A percentile compares a stretch with the other conserved stretches of the same genome.
Evolutionary conservation across 176 grass and related monocot species (phyloP).

Genomic region (Cocos nucifera): DNA sequence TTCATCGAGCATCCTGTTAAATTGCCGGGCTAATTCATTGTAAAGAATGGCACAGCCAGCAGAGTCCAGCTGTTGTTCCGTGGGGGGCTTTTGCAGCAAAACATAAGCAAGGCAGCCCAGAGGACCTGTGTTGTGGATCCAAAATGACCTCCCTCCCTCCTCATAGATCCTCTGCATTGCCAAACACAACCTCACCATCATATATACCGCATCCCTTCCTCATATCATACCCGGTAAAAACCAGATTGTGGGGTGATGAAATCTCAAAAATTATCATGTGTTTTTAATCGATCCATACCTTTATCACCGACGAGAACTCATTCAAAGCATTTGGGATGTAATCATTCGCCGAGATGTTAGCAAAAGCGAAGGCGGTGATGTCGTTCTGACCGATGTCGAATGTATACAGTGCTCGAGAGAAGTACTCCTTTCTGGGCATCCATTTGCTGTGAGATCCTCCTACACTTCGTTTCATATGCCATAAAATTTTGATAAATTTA

Average conservation of each 20-base stretch:
- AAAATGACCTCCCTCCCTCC: conserved; percentile 27
- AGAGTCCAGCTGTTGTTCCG: background rate
- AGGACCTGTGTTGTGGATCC: conserved; percentile 25
- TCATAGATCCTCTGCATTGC: conserved; percentile 9
- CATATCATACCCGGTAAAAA: too few species aligned
- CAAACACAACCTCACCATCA: too few species aligned
- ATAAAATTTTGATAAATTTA: too few species aligned
- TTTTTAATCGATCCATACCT: background rate
- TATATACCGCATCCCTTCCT: too few species aligned
- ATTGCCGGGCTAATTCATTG: conserved; percentile 9
- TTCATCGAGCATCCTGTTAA: conserved; percentile 15
- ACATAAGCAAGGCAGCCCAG: conserved; percentile 18
- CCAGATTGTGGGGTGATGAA: too few species aligned
- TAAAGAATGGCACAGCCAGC: background rate
- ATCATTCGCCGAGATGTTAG: background rate
- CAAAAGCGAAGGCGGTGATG: conserved; percentile 1
- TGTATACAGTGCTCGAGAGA: conserved; percentile 7
- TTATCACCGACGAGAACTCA: conserved; percentile 3
- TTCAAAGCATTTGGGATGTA: conserved; percentile 9
- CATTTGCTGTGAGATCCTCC: background rate
- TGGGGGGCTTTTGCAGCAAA: background rate
- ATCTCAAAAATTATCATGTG: too few species aligned
- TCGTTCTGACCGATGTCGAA: conserved; percentile 26
- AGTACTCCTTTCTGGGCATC: conserved; percentile 12
- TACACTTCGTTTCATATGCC: background rate